Conservation (phyloP, 1,139 yeast genomes). For the Kodamaea ohmeri region DNA sequence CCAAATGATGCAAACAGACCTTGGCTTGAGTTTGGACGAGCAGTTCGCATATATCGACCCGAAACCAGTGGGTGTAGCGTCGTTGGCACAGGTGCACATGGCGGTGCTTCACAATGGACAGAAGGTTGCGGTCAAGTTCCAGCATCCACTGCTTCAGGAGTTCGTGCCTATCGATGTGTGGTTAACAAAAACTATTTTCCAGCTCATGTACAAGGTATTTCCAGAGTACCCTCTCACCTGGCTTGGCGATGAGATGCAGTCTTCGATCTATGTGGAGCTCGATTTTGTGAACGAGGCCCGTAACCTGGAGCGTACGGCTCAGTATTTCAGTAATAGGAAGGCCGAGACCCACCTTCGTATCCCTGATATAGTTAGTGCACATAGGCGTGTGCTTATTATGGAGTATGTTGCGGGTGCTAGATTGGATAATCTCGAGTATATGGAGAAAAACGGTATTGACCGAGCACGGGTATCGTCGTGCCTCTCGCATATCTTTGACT, state of each 20-base stretch:
- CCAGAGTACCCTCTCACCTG: conserved; percentile 93
- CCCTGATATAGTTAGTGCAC: conserved; percentile 69
- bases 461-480: conserved; percentile 81
- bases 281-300: conserved; percentile 84
- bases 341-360: conserved; percentile 71
- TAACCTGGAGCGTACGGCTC: conserved; percentile 68
- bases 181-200: conserved; percentile 74
- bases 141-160: conserved; percentile 84
- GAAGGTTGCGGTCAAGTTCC: conserved; percentile 89
- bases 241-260: conserved; percentile 89
- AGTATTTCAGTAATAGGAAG: conserved; percentile 58
- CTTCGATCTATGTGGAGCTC: conserved; percentile 81
- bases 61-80: conserved; percentile 89
- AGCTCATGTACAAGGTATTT: conserved; percentile 69
- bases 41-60: conserved; percentile 65
- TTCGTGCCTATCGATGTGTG: conserved; percentile 88
- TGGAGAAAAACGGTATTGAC: conserved; percentile 62
- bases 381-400: conserved; percentile 77
- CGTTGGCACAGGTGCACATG: conserved; percentile 90
- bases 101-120: conserved; percentile 66
- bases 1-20: conserved; percentile 63
- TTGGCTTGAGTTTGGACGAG: conserved; percentile 62
- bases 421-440: conserved; percentile 68
- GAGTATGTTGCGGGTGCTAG: conserved; percentile 83
- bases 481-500: conserved; percentile 84